phyloP scores from a whole-genome alignment of 768 basidiomycete species.

The Mycena maculata region DNA sequence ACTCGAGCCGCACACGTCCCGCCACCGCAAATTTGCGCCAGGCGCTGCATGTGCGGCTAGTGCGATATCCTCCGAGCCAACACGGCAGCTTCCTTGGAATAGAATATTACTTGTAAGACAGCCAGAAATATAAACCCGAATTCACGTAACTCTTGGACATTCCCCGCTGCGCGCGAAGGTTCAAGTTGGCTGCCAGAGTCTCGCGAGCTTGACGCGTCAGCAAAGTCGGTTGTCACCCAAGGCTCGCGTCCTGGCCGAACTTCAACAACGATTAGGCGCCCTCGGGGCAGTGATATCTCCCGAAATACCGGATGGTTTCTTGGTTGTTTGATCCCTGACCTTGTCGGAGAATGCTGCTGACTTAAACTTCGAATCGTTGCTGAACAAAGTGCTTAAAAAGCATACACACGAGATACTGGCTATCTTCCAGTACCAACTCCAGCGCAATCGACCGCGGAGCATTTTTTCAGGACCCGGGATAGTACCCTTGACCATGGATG shows the following conservation, averaged over 20 bases:
- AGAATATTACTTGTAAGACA: too few species aligned
- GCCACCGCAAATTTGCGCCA: too few species aligned
- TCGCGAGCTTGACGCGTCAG: too few species aligned
- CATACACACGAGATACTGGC: slow-evolving; percentile 75
- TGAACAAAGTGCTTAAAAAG: slow-evolving; percentile 69
- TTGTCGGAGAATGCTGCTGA: slow-evolving; percentile 67
- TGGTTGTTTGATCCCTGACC: slow-evolving; percentile 63
- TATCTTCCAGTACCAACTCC: slow-evolving; percentile 66
- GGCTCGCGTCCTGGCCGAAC: slow-evolving; percentile 65
- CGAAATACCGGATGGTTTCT: slow-evolving; percentile 54
- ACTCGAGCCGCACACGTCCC: too few species aligned
- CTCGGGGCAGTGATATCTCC: slow-evolving; percentile 68
- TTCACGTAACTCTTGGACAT: too few species aligned
- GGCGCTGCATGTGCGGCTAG: too few species aligned
- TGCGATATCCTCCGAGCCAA: too few species aligned
- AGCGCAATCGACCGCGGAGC: slow-evolving; percentile 58
- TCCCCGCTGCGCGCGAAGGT: too few species aligned
- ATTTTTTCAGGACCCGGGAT: slow-evolving; percentile 75
- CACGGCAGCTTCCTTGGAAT: too few species aligned
- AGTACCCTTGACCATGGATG: slow-evolving; percentile 65
- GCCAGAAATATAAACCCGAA: too few species aligned
- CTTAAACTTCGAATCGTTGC: slow-evolving; percentile 79
- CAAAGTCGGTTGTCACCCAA: too few species aligned
- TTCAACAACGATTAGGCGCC: slow-evolving; percentile 73
- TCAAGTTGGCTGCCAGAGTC: too few species aligned